Percentiles rank a stretch among this genome's conserved stretches.
These are phyloP conservation scores for Rugonectria rugulosa DNA, from an alignment of 2,329 filamentous ascomycete species.

Conservation along the genomic window DNA sequence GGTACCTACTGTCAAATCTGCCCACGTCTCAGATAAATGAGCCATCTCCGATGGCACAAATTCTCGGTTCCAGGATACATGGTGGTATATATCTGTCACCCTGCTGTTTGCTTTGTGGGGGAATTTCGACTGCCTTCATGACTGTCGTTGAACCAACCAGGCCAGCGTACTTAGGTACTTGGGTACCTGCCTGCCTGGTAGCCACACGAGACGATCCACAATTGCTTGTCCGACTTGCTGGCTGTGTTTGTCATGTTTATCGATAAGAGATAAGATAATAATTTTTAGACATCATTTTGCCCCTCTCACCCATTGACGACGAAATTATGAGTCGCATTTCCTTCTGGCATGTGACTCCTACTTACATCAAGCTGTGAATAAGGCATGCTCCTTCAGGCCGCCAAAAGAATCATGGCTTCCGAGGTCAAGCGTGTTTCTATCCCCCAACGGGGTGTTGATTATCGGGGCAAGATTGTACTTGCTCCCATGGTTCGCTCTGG, in stretches of 20 bases:
- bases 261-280: constrained; percentile 37
- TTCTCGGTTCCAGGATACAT: constrained; percentile 1
- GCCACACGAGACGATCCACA: no score
- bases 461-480: constrained; percentile 90
- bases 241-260: no score
- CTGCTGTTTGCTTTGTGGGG: constrained; percentile 11
- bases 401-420: constrained; percentile 65
- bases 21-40: constrained; percentile 2
- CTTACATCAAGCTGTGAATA: constrained; percentile 1
- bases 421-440: constrained; percentile 77
- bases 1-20: not conserved
- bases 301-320: constrained; percentile 22
- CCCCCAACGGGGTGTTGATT: constrained; percentile 88
- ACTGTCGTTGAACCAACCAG: no score
- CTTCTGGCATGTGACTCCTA: constrained; percentile 15
- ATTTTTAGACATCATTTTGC: constrained; percentile 24
- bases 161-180: no score
- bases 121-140: not conserved
- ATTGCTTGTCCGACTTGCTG: no score
- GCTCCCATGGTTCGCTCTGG: constrained; percentile 99
- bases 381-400: constrained; percentile 43
- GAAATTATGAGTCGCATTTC: constrained; percentile 22
- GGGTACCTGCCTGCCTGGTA: no score
- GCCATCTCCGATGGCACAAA: not conserved
- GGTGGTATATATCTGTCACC: constrained; percentile 3